phyloP scores from a whole-genome alignment of 441 rosid species.

The Mallotus japonicus region DNA sequence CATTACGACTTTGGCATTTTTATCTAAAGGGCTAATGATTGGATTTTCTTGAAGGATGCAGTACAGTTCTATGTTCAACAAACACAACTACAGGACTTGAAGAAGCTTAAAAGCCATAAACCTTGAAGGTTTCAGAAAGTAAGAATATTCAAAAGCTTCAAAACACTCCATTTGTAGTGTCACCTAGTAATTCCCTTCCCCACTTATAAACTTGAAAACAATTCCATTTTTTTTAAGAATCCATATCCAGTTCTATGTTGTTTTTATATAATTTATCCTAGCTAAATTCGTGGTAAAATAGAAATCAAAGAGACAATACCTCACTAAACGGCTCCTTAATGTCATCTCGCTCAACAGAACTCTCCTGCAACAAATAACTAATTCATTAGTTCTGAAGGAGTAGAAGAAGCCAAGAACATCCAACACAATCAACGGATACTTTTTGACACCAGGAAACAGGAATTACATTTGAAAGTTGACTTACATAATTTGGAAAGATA shows the following conservation, averaged over 20 bases:
- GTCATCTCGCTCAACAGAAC: slow-evolving; percentile 82
- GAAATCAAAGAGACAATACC: slow-evolving; percentile 37
- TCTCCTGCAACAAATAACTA: slow-evolving; percentile 57
- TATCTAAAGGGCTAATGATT: background rate
- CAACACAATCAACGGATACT: background rate
- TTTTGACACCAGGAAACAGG: slow-evolving; percentile 6
- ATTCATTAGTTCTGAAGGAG: slow-evolving; percentile 21
- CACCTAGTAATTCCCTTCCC: background rate
- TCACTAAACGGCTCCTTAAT: slow-evolving; percentile 82
- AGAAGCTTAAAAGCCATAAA: background rate
- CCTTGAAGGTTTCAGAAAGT: background rate
- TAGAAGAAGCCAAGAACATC: slow-evolving; percentile 6
- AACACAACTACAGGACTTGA: background rate
- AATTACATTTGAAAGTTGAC: slow-evolving; percentile 21
- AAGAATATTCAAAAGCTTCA: background rate
- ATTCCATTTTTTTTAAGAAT: no score
- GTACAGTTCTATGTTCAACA: background rate
- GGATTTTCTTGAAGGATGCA: background rate
- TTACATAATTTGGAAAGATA: slow-evolving; percentile 88
- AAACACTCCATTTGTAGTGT: background rate
- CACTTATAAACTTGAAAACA: background rate
- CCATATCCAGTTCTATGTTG: no score
- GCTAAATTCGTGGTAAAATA: slow-evolving; percentile 9
- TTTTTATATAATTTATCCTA: slow-evolving; percentile 4
- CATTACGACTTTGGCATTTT: background rate